Conservation (phyloP, 768 basidiomycete species). For the Pulveroboletus ravenelii region DNA sequence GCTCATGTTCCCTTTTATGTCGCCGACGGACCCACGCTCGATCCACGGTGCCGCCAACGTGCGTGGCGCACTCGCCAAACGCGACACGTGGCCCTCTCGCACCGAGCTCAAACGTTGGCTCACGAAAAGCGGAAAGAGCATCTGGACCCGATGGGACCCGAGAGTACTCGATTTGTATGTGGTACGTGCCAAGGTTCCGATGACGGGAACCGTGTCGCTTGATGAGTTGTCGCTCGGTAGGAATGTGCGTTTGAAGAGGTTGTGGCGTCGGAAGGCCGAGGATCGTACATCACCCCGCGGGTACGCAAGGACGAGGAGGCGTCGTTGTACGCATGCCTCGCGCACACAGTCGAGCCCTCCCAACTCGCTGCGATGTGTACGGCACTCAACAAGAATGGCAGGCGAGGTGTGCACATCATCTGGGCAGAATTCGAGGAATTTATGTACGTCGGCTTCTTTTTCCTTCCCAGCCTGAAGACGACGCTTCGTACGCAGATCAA, state of each 20-base stretch:
- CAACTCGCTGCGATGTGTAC: conserved; percentile 20
- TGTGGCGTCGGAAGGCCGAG: conserved; percentile 2
- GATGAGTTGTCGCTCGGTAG: conserved; percentile 1
- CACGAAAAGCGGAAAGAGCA: conserved; percentile 3
- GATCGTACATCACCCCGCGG: conserved; percentile 15
- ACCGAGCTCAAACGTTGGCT: conserved; percentile 20
- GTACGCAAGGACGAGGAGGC: conserved; percentile 31
- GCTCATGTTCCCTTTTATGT: conserved; percentile 28
- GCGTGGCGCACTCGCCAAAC: conserved; percentile 24
- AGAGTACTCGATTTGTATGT: conserved; percentile 21
- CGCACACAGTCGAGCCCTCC: conserved; percentile 24
- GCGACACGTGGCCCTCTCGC: conserved; percentile 25
- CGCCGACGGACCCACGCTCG: conserved; percentile 24
- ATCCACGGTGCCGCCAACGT: conserved; percentile 30
- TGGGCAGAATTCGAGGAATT: conserved; percentile 32
- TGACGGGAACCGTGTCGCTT: neutral
- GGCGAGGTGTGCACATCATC: conserved; percentile 22
- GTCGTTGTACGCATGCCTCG: conserved; percentile 18
- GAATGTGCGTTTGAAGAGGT: conserved; percentile 26
- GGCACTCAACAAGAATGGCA: conserved; percentile 6
- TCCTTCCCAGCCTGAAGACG: neutral
- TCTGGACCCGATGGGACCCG: conserved; percentile 25
- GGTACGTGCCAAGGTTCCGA: conserved; percentile 8
- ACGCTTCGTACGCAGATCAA: conserved; percentile 13
- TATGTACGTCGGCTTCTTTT: conserved; percentile 14